phyloP scores from a whole-genome alignment of 768 basidiomycete species.

The Termitomyces sp. region DNA sequence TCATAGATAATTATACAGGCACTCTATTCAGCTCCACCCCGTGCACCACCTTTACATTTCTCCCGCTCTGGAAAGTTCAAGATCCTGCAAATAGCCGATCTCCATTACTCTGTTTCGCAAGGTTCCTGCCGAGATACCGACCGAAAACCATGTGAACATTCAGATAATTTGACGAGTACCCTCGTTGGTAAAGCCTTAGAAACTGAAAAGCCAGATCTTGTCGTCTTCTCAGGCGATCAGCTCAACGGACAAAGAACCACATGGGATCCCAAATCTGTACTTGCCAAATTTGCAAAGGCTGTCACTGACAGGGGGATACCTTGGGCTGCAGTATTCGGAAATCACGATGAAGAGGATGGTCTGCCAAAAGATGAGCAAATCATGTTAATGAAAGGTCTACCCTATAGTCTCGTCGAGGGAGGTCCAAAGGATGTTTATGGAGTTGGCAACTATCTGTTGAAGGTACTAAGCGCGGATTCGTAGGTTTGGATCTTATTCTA shows the following conservation, averaged over 20 bases:
- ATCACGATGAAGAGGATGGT: conserved; percentile 84
- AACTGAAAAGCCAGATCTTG: conserved; percentile 80
- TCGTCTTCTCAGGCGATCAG: conserved; percentile 92
- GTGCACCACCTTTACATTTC: conserved; percentile 78
- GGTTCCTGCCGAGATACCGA: conserved; percentile 76
- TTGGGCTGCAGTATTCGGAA: conserved; percentile 92
- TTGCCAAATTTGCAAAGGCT: conserved; percentile 81
- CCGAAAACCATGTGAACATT: conserved; percentile 47
- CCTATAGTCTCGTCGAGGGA: conserved; percentile 75
- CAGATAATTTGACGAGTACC: conserved; percentile 75
- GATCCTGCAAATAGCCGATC: conserved; percentile 86
- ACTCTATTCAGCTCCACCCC: conserved; percentile 48
- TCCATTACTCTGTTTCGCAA: conserved; percentile 83
- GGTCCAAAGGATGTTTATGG: conserved; percentile 87
- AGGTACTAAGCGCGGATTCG: conserved; percentile 81
- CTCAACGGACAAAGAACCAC: conserved; percentile 87
- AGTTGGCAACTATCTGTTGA: conserved; percentile 86
- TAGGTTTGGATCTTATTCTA: conserved; percentile 32
- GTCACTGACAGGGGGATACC: conserved; percentile 75
- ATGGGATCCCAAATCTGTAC: conserved; percentile 84
- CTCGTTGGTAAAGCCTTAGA: conserved; percentile 71
- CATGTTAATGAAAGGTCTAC: conserved; percentile 66
- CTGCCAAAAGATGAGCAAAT: conserved; percentile 58
- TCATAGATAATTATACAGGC: conserved; percentile 2
- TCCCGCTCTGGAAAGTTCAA: conserved; percentile 80